These are phyloP conservation scores for Boletus smithii DNA, from an alignment of 1,284 basidiomycete species.

Conservation along the genomic window DNA sequence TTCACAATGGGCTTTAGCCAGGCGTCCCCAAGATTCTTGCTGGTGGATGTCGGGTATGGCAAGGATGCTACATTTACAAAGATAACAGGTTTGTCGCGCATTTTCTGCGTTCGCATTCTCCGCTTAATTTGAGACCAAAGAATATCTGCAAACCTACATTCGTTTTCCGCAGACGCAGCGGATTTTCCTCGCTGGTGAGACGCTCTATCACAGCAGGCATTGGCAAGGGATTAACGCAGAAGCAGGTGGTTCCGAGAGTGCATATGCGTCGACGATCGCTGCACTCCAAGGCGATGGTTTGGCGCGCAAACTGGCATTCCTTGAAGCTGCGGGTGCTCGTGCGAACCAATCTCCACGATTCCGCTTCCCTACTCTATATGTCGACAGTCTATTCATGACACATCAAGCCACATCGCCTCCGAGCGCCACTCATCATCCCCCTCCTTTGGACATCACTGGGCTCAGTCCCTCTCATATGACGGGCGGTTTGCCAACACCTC, in stretches of 20 bases:
- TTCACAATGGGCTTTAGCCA: conserved; percentile 71
- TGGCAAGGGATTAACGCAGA: conserved; percentile 10
- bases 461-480: conserved; percentile 39
- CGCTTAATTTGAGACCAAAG: conserved; percentile 37
- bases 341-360: conserved; percentile 48
- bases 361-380: conserved; percentile 49
- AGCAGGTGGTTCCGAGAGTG: conserved; percentile 42
- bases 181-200: conserved; percentile 66
- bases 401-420: conserved; percentile 42
- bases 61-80: conserved; percentile 66
- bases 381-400: conserved; percentile 64
- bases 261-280: conserved; percentile 47
- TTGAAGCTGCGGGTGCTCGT: conserved; percentile 49
- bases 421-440: conserved; percentile 36
- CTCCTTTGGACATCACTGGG: conserved; percentile 42
- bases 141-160: conserved; percentile 72
- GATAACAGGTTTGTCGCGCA: conserved; percentile 56
- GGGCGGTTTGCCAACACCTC: conserved; percentile 55
- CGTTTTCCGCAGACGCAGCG: conserved; percentile 72
- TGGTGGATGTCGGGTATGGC: conserved; percentile 69
- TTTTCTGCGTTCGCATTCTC: not conserved
- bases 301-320: conserved; percentile 62
- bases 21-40: conserved; percentile 61
- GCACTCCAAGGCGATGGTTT: conserved; percentile 58
- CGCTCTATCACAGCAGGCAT: not conserved